Evolutionary conservation across 768 basidiomycete genomes (phyloP).

Genomic region (Pleurotus eryngii): DNA sequence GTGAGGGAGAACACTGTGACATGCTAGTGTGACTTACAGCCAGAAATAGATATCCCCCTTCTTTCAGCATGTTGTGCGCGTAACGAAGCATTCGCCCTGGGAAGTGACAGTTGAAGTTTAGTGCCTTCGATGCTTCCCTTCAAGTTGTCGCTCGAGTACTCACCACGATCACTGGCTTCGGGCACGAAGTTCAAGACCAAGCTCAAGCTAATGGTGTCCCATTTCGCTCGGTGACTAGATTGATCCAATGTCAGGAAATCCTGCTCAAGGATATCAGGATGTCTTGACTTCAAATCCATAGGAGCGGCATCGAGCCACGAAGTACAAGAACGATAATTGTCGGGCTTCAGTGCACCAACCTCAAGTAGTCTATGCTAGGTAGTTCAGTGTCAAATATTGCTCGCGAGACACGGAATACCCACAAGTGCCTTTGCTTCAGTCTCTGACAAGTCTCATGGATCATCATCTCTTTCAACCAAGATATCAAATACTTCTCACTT

Average conservation of each 20-base stretch:
- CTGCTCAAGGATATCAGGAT: constrained; percentile 79
- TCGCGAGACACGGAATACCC: constrained; percentile 11
- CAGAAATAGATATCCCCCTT: constrained; percentile 63
- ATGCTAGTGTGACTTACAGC: constrained; percentile 44
- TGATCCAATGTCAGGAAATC: constrained; percentile 73
- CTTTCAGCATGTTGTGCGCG: constrained; percentile 52
- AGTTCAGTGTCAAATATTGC: neutral
- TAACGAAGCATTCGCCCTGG: constrained; percentile 70
- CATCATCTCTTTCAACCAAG: constrained; percentile 65
- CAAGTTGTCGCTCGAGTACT: constrained; percentile 7
- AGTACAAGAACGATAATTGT: constrained; percentile 67
- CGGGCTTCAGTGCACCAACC: constrained; percentile 82
- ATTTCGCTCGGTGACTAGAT: constrained; percentile 47
- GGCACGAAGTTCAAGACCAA: constrained; percentile 90
- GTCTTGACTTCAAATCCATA: constrained; percentile 82
- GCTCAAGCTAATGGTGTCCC: constrained; percentile 83
- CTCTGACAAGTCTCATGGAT: constrained; percentile 23
- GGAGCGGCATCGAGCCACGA: constrained; percentile 73
- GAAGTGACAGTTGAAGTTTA: neutral
- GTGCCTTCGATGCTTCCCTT: no score
- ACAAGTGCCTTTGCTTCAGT: constrained; percentile 35
- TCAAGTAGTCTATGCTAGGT: constrained; percentile 66
- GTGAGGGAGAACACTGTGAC: no score
- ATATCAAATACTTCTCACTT: constrained; percentile 74
- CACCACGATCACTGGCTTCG: constrained; percentile 72